Evolutionary conservation across 2,329 filamentous ascomycete species (phyloP).

Genomic region (Nigrograna mackinnonii): DNA sequence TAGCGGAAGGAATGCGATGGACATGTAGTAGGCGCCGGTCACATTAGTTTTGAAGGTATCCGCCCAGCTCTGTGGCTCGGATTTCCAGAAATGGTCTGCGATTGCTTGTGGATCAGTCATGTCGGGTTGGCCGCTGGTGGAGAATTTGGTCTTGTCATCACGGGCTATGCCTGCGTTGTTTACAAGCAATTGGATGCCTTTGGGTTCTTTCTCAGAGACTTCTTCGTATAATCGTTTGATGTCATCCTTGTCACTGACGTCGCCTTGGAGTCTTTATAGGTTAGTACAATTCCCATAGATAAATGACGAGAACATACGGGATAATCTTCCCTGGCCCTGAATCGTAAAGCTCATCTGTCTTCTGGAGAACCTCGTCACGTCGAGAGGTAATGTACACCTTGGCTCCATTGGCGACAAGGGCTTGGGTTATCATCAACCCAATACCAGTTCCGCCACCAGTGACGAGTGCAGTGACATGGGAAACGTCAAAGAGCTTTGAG

Average conservation of each 20-base stretch:
- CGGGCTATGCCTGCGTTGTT: constrained; percentile 56
- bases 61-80: constrained; percentile 50
- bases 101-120: constrained; percentile 52
- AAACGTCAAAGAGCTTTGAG: constrained; percentile 50
- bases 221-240: constrained; percentile 46
- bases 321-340: constrained; percentile 52
- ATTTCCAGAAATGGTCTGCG: constrained; percentile 55
- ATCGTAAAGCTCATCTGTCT: constrained; percentile 51
- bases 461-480: constrained; percentile 45
- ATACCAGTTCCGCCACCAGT: constrained; percentile 60
- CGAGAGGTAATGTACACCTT: constrained; percentile 71
- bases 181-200: constrained; percentile 57
- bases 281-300: not conserved
- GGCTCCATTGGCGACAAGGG: constrained; percentile 66
- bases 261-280: constrained; percentile 41
- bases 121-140: constrained; percentile 52
- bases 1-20: constrained; percentile 58
- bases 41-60: constrained; percentile 59
- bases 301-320: constrained; percentile 29
- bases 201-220: constrained; percentile 50
- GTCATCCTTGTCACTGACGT: constrained; percentile 57
- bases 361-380: constrained; percentile 37
- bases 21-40: constrained; percentile 55
- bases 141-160: constrained; percentile 57
- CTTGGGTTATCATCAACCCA: constrained; percentile 70